Base-by-base conservation (phyloP, 768 basidiomycete genomes). In the Lentinula boryana region DNA sequence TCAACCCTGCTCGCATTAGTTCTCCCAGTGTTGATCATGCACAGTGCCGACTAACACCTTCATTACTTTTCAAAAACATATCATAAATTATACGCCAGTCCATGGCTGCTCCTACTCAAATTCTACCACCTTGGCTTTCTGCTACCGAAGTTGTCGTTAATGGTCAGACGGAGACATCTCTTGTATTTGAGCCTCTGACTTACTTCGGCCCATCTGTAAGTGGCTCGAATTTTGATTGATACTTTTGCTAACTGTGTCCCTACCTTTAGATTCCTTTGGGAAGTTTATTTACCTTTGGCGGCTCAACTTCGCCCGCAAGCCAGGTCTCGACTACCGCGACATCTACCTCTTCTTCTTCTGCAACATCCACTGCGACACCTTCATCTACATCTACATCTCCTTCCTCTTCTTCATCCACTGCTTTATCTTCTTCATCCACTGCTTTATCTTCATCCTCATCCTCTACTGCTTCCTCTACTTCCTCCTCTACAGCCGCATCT, bases 181-280 rank as follows among this genome's bases (percentile, higher is more conserved):
- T 87, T 9, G 66, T 89, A 31, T 83, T 79, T 65, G 68, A 92
- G 54, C 88, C 91, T 43, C 74, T 91, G 65, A 92, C 91, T 0
- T 93, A 93, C 72, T 91, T 82, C 65, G 91, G 91, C 33, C 89
- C 91, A 57, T 86, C 86, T 70, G 90, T 92, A 69, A 82, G 89
- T 82, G 12, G 4, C 31, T 40, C 40, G 46, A 46, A 49, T 33
- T 57, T n/a, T 31, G 15, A 32, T 33, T 33, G n/a, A 44, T 52
- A 27, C 33, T 31, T 21, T 33, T 27, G 5, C 48, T 21, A 21
- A 38, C 36, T 38, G 13, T 38, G 9, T n/a, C 27, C 13, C 2
- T 21, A n/a, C 13, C 31, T 7, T 21, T 35, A 92, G 90, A 91
- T 93, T 65, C 91, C 91, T 33, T 75, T 93, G 33, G 87, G 84